Base-by-base conservation (phyloP, 169 alveolate species). In the Plasmodium blacklocki region DNA sequence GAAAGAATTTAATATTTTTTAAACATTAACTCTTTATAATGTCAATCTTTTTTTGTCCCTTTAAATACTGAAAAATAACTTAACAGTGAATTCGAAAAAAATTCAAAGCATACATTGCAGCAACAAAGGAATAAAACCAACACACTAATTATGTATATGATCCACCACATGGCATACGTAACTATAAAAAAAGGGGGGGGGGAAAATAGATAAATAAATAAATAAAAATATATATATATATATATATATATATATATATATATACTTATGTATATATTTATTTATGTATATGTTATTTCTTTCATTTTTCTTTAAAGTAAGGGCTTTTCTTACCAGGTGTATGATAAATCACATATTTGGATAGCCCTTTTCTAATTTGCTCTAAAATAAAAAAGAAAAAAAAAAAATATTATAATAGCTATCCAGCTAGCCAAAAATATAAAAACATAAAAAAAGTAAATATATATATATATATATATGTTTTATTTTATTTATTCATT, bases 161-260 rank as follows among this genome's bases (percentile, higher is more conserved):
- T 70, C 91, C 91, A 83, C 91, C 91, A 83, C 70, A 83, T 83
- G 60, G 91, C 83, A 23, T 83, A 83, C 12, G 91, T n/a, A 43
- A 64, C 85, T 83, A 47, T 32, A 50, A 50, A 52, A 60, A 62
- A 59, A 59, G 18, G 32, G 21, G 0, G 26, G 2, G 0, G 15
- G 15, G 6, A 8, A 50, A 12, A 54, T 26, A 26, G 0, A 26
- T 26, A 26, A 26, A n/a, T n/a, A n/a, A n/a, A n/a, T n/a, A n/a
- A n/a, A 26, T 26, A 26, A 26, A 26, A 2, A 26, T 2, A 9
- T 43, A 74, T 3, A 11, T n/a, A 43, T 52, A 21, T 15, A 72
- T 2, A 32, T 3, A 29, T n/a, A 62, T 1, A 12, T n/a, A 50
- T 60, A 26, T 14, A 56, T 19, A 26, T 72, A 26, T 49, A 18